phyloP scores from a whole-genome alignment of 2,329 filamentous ascomycete genomes.

The Talaromyces sp. region DNA sequence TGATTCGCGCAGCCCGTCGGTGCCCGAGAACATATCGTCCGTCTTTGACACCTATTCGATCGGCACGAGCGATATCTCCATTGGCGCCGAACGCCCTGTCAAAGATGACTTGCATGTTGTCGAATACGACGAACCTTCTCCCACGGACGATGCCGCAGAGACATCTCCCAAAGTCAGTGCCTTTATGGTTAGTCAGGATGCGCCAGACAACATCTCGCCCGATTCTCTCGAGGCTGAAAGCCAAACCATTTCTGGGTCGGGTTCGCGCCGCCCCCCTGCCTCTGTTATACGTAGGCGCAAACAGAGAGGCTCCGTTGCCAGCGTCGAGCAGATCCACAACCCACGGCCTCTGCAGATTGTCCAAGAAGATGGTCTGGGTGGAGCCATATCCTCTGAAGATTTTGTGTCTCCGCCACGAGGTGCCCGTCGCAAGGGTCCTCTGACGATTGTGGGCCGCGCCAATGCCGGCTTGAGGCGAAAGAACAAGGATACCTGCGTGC shows the following conservation, averaged over 20 bases:
- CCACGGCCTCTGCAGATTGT: constrained; percentile 37
- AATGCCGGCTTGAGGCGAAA: constrained; percentile 38
- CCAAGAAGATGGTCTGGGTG: constrained; percentile 38
- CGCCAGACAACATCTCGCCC: constrained; percentile 22
- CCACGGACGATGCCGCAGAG: constrained; percentile 16
- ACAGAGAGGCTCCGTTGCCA: constrained; percentile 21
- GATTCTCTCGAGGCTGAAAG: constrained; percentile 20
- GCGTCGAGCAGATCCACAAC: constrained; percentile 22
- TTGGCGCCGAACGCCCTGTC: constrained; percentile 24
- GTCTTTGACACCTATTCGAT: constrained; percentile 30
- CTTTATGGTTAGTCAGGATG: constrained; percentile 31
- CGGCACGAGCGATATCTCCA: constrained; percentile 24
- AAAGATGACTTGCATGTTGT: constrained; percentile 23
- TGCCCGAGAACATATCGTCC: constrained; percentile 29
- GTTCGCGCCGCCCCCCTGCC: constrained; percentile 21
- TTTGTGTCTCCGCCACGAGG: constrained; percentile 38
- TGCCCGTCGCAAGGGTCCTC: constrained; percentile 37
- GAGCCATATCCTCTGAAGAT: constrained; percentile 36
- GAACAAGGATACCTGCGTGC: constrained; percentile 41
- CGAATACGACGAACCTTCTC: constrained; percentile 22
- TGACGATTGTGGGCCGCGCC: constrained; percentile 33
- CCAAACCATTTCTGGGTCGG: constrained; percentile 17
- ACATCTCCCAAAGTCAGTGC: constrained; percentile 25
- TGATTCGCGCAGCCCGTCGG: constrained; percentile 32
- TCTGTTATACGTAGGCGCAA: constrained; percentile 33